A percentile compares a stretch with the other conserved stretches of the same genome.
Evolutionary conservation across 2,329 filamentous ascomycete genomes (phyloP).

Genomic region (Teratosphaeria pseudoeucalypti): DNA sequence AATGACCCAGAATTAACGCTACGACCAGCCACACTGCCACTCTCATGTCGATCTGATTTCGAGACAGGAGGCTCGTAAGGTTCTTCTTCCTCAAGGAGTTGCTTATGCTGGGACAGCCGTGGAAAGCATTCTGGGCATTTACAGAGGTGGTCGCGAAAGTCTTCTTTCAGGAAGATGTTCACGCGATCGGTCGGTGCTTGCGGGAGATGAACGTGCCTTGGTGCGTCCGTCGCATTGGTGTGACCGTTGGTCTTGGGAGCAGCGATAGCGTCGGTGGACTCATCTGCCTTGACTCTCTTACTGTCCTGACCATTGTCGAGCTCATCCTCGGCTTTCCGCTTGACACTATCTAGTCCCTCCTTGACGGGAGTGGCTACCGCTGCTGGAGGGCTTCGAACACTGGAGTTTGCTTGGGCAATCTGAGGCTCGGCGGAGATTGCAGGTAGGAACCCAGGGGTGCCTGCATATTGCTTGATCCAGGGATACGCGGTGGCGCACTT

Average conservation of each 20-base stretch:
- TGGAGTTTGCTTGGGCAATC: not conserved
- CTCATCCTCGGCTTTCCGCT: slow-evolving; percentile 39
- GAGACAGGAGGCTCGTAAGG: slow-evolving; percentile 87
- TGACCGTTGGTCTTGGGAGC: not conserved
- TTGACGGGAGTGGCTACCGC: not conserved
- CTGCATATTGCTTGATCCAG: slow-evolving; percentile 86
- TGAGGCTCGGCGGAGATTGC: slow-evolving; percentile 45
- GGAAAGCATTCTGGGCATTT: slow-evolving; percentile 73
- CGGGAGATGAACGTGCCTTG: slow-evolving; percentile 40
- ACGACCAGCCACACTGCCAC: slow-evolving; percentile 29
- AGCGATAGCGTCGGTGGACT: not conserved
- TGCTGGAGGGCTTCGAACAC: not conserved
- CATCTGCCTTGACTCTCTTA: slow-evolving; percentile 19
- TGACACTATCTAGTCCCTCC: slow-evolving; percentile 15
- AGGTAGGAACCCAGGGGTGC: slow-evolving; percentile 65
- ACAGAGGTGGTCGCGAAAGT: slow-evolving; percentile 76
- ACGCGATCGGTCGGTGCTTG: slow-evolving; percentile 48
- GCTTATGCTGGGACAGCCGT: slow-evolving; percentile 56
- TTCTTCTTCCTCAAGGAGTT: slow-evolving; percentile 89
- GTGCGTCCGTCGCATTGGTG: not conserved
- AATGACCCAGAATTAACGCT: slow-evolving; percentile 67
- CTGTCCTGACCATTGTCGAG: slow-evolving; percentile 13
- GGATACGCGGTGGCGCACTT: slow-evolving; percentile 80
- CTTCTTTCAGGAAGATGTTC: slow-evolving; percentile 70
- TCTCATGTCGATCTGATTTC: slow-evolving; percentile 40